Conservation (phyloP, 2,329 filamentous ascomycete genomes). For the Ophiocordyceps australis region DNA sequence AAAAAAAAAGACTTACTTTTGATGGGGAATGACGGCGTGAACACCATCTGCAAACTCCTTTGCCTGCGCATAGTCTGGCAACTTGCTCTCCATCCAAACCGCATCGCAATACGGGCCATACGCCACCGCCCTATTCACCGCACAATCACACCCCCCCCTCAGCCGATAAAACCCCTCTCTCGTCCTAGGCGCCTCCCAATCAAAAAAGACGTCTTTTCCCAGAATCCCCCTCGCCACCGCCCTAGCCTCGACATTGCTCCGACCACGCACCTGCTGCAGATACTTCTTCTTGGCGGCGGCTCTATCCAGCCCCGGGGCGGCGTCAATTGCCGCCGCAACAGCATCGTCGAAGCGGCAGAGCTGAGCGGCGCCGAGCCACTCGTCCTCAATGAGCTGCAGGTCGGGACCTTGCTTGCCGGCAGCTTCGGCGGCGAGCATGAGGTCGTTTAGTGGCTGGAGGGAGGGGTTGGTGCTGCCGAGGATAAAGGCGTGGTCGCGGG, state of each 20-base stretch:
- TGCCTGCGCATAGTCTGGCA: slow-evolving; percentile 81
- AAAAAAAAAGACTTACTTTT: slow-evolving; percentile 89
- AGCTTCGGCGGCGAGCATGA: slow-evolving; percentile 75
- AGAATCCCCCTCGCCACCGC: slow-evolving; percentile 61
- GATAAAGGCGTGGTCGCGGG: slow-evolving; percentile 88
- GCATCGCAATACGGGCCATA: slow-evolving; percentile 89
- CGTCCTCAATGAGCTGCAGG: slow-evolving; percentile 83
- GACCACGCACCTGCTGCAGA: slow-evolving; percentile 51
- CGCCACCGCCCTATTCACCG: slow-evolving; percentile 75
- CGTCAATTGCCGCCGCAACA: slow-evolving; percentile 65
- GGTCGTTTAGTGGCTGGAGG: slow-evolving; percentile 70
- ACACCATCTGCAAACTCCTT: slow-evolving; percentile 87
- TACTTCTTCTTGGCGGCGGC: slow-evolving; percentile 48
- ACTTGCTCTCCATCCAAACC: slow-evolving; percentile 99
- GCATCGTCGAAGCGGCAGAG: slow-evolving; percentile 86
- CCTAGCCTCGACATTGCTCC: slow-evolving; percentile 68
- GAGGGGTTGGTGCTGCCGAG: slow-evolving; percentile 73
- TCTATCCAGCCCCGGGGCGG: slow-evolving; percentile 50
- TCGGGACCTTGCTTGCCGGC: slow-evolving; percentile 63
- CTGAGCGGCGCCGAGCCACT: slow-evolving; percentile 61
- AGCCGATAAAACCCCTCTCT: slow-evolving; percentile 92
- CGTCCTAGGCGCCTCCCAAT: slow-evolving; percentile 90
- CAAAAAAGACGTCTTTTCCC: slow-evolving; percentile 70
- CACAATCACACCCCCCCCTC: slow-evolving; percentile 78
- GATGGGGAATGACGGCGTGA: slow-evolving; percentile 85